Evolutionary conservation across 2,329 filamentous ascomycete genomes (phyloP).

Genomic region (Diaporthe helianthi): DNA sequence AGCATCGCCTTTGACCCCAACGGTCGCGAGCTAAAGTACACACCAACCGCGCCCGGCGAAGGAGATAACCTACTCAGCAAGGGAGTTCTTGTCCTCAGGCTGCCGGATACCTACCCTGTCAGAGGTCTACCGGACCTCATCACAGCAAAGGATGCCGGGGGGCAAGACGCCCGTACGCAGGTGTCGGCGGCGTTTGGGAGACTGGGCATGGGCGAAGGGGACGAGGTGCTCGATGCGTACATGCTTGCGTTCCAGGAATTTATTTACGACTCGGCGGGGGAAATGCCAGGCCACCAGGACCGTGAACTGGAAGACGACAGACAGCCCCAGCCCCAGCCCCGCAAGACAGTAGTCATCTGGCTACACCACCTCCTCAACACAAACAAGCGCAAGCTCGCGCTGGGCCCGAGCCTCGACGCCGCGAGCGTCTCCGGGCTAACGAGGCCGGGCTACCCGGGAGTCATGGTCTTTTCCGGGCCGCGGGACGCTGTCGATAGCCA

Average conservation of each 20-base stretch:
- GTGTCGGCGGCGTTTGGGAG: background rate
- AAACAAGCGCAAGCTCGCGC: conserved; percentile 15
- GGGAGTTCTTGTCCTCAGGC: conserved; percentile 2
- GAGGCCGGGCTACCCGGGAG: conserved; percentile 1
- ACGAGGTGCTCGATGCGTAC: background rate
- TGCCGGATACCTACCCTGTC: background rate
- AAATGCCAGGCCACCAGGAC: background rate
- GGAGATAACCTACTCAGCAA: background rate
- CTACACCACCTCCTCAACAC: conserved; percentile 16
- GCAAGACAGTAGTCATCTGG: conserved; percentile 6
- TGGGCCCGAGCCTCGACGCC: background rate
- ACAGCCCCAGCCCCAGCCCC: background rate
- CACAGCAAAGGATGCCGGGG: background rate
- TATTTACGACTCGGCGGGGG: background rate
- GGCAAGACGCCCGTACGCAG: background rate
- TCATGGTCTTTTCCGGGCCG: conserved; percentile 2
- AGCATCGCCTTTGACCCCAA: conserved; percentile 9
- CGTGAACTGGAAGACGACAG: background rate
- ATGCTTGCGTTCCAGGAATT: background rate
- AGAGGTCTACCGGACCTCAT: background rate
- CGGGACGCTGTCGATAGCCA: background rate
- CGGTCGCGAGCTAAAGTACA: background rate
- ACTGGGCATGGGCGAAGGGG: background rate
- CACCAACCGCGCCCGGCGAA: background rate
- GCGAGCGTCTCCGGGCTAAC: background rate